These are phyloP conservation scores for Chrysosporium queenslandicum DNA, from an alignment of 2,329 filamentous ascomycete genomes.

Conservation along the genomic window DNA sequence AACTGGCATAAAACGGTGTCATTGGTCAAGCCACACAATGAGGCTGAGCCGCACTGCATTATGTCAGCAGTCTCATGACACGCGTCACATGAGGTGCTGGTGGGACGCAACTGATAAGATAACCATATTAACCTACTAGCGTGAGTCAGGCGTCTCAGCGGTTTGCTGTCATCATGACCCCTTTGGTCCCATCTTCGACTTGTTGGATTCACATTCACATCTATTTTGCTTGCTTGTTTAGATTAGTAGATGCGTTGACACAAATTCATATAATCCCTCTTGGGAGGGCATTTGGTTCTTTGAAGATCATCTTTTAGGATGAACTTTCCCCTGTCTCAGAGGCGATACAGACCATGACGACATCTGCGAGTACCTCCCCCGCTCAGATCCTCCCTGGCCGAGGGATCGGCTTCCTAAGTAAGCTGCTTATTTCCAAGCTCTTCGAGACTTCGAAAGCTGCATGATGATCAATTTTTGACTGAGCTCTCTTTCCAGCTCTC, in stretches of 20 bases:
- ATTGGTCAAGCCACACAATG: neutral
- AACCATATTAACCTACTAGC: neutral
- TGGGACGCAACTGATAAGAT: neutral
- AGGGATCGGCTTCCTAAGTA: slow-evolving; percentile 54
- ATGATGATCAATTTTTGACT: too few relatives aligned
- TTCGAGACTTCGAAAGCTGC: too few relatives aligned
- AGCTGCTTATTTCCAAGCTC: slow-evolving; percentile 18
- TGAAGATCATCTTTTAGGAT: slow-evolving; percentile 3
- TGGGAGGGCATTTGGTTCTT: neutral
- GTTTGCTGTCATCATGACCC: slow-evolving; percentile 2
- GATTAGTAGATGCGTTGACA: neutral
- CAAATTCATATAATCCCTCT: neutral
- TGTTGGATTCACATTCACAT: neutral
- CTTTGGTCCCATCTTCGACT: neutral
- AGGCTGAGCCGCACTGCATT: neutral
- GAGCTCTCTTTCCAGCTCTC: slow-evolving; percentile 53
- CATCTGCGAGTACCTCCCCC: slow-evolving; percentile 21
- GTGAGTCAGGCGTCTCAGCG: neutral
- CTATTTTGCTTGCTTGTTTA: neutral
- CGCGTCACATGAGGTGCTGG: neutral
- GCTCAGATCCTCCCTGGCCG: slow-evolving; percentile 58
- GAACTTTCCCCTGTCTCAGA: neutral
- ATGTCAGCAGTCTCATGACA: slow-evolving; percentile 7
- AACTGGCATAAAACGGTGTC: slow-evolving; percentile 3
- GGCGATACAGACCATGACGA: slow-evolving; percentile 26